Evolutionary conservation across 495 filamentous ascomycete genomes (phyloP), one percentile per base, ranked within the genome.

Genomic region (Evernia prunastri): DNA sequence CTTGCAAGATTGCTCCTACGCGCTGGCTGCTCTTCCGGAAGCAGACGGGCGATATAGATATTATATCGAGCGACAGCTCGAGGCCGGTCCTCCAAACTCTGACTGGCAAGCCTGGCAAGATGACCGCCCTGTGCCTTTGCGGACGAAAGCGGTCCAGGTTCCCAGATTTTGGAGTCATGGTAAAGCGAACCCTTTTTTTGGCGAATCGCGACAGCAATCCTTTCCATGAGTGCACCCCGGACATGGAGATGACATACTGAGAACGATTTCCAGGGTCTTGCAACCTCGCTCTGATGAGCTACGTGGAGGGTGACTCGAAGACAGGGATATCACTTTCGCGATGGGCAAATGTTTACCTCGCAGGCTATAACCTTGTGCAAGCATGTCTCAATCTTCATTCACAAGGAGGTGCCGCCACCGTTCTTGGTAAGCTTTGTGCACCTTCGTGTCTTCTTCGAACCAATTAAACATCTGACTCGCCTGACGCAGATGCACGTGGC

Each of bases 231-330:
- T n/a, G 10, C 0, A 6, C 58, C 4, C 8, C 18, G 5, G 33
- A 39, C 31, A 33, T 15, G 13, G 25, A 12, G 40, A 18, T 7
- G 15, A 8, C 9, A 3, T 18, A n/a, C 47, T 63, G 17, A 63
- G 27, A 11, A 18, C 1, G 18, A 4, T 3, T 9, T 56, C 36
- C 36, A 63, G 61, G 54, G 12, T 58, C 27, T 17, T 58, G 61
- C 56, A 63, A 63, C 20, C n/a, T 58, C 31, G 61, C 53, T 18
- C 54, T 63, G 9, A 11, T 47, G 35, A 58, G 27, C 18, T 51
- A 58, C 39, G 33, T 58, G 23, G 37, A 29, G 11, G 39, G 11
- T 1, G 1, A 5, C 6, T 18, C 15, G 7, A 11, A 7, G 29
- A 20, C n/a, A 10, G n/a, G 1, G 15, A 9, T 25, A 15, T 58